Base-by-base conservation (phyloP, 768 basidiomycete species). In the Psilocybe subaeruginosa region DNA sequence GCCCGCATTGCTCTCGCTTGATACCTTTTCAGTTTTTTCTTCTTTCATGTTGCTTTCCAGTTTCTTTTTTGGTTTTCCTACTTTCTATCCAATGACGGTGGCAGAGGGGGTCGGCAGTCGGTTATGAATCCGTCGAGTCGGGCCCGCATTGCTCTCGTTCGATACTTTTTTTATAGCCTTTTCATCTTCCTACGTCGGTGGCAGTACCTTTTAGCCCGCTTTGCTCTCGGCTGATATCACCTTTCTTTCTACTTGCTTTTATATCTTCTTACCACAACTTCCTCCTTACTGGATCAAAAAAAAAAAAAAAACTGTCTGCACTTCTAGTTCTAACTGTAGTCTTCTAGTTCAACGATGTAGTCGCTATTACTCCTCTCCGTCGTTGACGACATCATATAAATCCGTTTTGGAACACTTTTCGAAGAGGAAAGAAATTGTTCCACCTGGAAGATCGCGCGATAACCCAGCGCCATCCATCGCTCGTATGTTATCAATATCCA, bases 341-440 rank as follows among this genome's bases (percentile, higher is more conserved):
- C 6, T 35, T 35, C 33, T 35, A 35, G 33, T 35, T 35, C 33
- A 7, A 35, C 33, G 33, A 7, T 35, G 7, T 35, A 35, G 33
- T 35, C 11, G 27, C 11, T 54, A 43, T 45, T 47, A 43, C 47
- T 56, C 46, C 12, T 53, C 62, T 67, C 60, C 46, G 54, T 35
- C 29, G 41, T 61, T 50, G 17, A 49, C 53, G 43, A 31, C 31
- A 12, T 65, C 56, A n/a, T 58, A 59, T 17, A 67, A 46, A 49
- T 48, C 57, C 33, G 56, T 62, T 55, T 60, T 62, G 55, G 66
- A 64, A 49, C 39, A 66, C 67, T 81, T 88, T 70, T 92, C 89
- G 65, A 95, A 94, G 11, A 94, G 66, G 69, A 90, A 93, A 7
- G 90, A 89, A 16, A 93, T 73, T 1, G 88, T 86, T 0, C 92